These are phyloP conservation scores for Bacterosira constricta DNA, from an alignment of 108 stramenopile species.

Conservation along the genomic window DNA sequence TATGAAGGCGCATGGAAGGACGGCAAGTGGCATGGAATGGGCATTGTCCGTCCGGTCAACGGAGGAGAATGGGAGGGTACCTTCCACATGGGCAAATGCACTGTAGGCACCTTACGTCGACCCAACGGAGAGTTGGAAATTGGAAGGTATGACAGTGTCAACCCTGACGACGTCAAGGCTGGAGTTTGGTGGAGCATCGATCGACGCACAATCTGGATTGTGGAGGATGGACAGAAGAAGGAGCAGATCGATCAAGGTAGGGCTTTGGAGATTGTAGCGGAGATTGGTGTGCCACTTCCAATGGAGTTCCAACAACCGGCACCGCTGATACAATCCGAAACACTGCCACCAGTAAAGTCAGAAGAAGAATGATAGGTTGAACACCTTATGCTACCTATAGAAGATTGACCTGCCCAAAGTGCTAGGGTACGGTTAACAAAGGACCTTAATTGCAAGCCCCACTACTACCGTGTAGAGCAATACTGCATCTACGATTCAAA, in stretches of 20 bases:
- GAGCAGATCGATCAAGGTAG: conserved; percentile 27
- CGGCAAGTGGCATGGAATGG: conserved; percentile 50
- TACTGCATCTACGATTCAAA: too few relatives aligned
- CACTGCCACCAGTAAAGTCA: background rate
- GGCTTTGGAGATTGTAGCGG: conserved; percentile 32
- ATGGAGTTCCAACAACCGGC: conserved; percentile 11
- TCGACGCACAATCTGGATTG: conserved; percentile 25
- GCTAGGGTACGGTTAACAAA: too few relatives aligned
- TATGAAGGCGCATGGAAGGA: conserved; percentile 54
- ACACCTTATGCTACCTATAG: too few relatives aligned
- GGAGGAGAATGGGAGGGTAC: conserved; percentile 49
- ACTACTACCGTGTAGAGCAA: too few relatives aligned
- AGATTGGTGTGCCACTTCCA: conserved; percentile 38
- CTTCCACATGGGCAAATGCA: conserved; percentile 42
- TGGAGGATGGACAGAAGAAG: conserved; percentile 39
- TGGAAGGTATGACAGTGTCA: conserved; percentile 49
- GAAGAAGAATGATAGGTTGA: background rate
- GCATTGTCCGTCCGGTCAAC: conserved; percentile 48
- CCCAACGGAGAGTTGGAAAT: conserved; percentile 50
- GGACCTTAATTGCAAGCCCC: too few relatives aligned
- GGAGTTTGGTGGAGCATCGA: conserved; percentile 57
- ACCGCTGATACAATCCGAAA: background rate
- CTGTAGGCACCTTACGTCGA: conserved; percentile 36
- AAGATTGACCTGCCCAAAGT: too few relatives aligned
- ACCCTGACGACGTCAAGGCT: conserved; percentile 51